Evolutionary conservation across 768 basidiomycete genomes (phyloP), one percentile per base, ranked within the genome.

Genomic region (Tephrocybe sp.): DNA sequence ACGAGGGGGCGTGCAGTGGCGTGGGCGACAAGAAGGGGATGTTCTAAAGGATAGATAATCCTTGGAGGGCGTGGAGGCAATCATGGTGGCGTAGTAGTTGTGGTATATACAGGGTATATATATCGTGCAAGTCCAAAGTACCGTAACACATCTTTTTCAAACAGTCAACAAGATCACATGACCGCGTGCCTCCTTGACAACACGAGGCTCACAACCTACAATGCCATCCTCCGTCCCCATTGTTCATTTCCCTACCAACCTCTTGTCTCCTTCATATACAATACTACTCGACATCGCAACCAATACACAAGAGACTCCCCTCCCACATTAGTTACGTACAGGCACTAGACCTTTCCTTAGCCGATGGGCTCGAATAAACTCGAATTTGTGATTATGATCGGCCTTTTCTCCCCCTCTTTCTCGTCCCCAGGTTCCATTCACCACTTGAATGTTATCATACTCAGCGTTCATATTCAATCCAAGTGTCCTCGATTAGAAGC

Each of bases 121-220:
- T 22, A 52, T 64, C n/a, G n/a, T n/a, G n/a, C n/a, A n/a, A n/a
- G n/a, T n/a, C n/a, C n/a, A n/a, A n/a, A n/a, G n/a, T n/a, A n/a
- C n/a, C n/a, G n/a, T n/a, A n/a, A n/a, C n/a, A n/a, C 69, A 70
- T 65, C 62, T 64, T 67, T 72, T 70, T 66, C 69, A 68, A 32
- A 32, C 52, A 55, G 68, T 75, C 75, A 77, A 77, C 74, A 74
- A 65, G 21, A 44, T 69, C 75, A 77, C 65, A 67, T 75, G 75
- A 68, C 45, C 73, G 73, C 62, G 72, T 65, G 25, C 16, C 18
- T n/a, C 42, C 52, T 42, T 54, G 44, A 27, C 39, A 43, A 49
- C 50, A 48, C 24, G 44, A 52, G 50, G 38, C 44, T 52, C n/a
- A n/a, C n/a, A n/a, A n/a, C n/a, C n/a, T n/a, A n/a, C n/a, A n/a